Percentiles rank a stretch among this genome's conserved stretches.
These are phyloP conservation scores for Penicillium occitanis DNA, from an alignment of 2,329 filamentous ascomycete species.

Conservation along the genomic window DNA sequence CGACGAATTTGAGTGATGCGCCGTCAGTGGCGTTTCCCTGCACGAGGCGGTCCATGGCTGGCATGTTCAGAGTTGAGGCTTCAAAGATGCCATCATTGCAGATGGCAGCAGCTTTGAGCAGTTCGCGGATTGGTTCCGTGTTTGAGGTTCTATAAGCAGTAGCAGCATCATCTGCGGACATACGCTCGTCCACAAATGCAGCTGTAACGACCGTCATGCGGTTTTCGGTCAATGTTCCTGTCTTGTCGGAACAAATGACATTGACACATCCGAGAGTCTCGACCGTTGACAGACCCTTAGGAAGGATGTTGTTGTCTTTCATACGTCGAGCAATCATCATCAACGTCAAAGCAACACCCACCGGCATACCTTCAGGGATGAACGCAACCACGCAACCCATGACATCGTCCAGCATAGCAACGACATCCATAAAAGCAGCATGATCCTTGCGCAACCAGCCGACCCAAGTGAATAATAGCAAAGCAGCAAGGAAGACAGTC, in stretches of 20 bases:
- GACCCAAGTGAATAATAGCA: slow-evolving; percentile 57
- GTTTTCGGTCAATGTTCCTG: slow-evolving; percentile 62
- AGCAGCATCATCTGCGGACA: slow-evolving; percentile 53
- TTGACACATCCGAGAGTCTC: slow-evolving; percentile 75
- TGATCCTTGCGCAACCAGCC: slow-evolving; percentile 66
- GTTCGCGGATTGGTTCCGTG: slow-evolving; percentile 53
- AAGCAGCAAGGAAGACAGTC: slow-evolving; percentile 62
- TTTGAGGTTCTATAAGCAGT: slow-evolving; percentile 37
- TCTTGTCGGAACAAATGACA: slow-evolving; percentile 76
- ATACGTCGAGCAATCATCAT: slow-evolving; percentile 76
- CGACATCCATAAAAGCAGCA: slow-evolving; percentile 69
- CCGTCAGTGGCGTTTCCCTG: slow-evolving; percentile 77
- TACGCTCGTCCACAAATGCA: slow-evolving; percentile 55
- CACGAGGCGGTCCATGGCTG: slow-evolving; percentile 62
- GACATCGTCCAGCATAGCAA: slow-evolving; percentile 69
- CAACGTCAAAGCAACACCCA: slow-evolving; percentile 68
- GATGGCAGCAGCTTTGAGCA: slow-evolving; percentile 63
- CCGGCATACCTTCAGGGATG: slow-evolving; percentile 73
- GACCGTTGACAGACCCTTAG: slow-evolving; percentile 76
- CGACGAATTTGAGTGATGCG: slow-evolving; percentile 70
- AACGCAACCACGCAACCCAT: slow-evolving; percentile 74
- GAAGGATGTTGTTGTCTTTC: slow-evolving; percentile 72
- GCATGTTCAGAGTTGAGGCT: slow-evolving; percentile 59
- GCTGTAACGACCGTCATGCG: slow-evolving; percentile 72
- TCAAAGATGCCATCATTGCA: slow-evolving; percentile 78